Percentiles rank a stretch among this genome's conserved stretches.
Evolutionary conservation across 2,329 filamentous ascomycete species (phyloP).

Genomic region (Fusarium sublunatum): DNA sequence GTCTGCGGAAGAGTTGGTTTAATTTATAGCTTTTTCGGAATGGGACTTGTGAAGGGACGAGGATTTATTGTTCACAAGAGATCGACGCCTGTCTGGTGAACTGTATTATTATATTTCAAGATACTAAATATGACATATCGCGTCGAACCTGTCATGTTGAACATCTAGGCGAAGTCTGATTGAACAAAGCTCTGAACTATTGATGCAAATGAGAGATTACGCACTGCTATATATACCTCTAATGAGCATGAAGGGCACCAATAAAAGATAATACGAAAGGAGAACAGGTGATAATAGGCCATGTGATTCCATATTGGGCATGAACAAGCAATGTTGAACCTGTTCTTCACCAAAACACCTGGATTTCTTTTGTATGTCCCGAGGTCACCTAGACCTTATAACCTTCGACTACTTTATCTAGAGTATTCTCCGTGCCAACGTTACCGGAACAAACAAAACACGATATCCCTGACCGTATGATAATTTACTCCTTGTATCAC

Average conservation of each 20-base stretch:
- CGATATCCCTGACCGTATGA: conserved; percentile 57
- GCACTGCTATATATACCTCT: background rate
- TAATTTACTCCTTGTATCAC: too few relatives aligned
- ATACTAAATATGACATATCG: too few relatives aligned
- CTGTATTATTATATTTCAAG: background rate
- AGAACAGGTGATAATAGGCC: background rate
- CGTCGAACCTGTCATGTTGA: background rate
- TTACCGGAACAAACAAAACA: conserved; percentile 51
- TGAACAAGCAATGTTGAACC: background rate
- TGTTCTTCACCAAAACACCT: background rate
- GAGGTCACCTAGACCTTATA: conserved; percentile 18
- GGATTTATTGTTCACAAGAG: background rate
- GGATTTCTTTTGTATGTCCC: background rate
- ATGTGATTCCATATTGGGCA: too few relatives aligned
- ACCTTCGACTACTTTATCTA: conserved; percentile 29
- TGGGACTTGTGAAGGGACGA: background rate
- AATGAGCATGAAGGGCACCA: background rate
- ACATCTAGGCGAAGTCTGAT: background rate
- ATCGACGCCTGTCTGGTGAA: background rate
- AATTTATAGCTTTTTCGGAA: background rate
- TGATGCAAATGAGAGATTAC: too few relatives aligned
- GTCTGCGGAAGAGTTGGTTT: background rate
- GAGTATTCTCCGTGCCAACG: conserved; percentile 32
- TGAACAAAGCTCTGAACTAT: background rate
- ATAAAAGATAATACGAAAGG: background rate